Evolutionary conservation across 352 stramenopile species (phyloP).

Genomic region (Phytophthora gonapodyides): DNA sequence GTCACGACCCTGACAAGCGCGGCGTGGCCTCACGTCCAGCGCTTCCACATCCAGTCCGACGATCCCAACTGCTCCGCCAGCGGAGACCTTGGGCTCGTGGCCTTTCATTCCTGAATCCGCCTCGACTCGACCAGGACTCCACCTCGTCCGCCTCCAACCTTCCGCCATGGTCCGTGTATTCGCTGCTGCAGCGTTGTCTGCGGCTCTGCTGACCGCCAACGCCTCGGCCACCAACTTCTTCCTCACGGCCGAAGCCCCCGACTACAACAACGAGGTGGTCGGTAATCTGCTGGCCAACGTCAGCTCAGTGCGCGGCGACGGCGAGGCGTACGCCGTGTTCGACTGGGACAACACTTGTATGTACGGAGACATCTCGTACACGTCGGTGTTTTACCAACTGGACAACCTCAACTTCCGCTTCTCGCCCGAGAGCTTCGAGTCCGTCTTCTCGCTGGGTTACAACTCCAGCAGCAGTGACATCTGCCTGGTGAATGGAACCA

Average conservation of each 20-base stretch:
- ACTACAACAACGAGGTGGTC: constrained; percentile 66
- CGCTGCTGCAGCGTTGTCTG: constrained; percentile 23
- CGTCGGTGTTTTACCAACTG: constrained; percentile 62
- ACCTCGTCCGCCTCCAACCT: neutral
- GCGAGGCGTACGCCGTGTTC: constrained; percentile 59
- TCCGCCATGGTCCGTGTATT: constrained; percentile 30
- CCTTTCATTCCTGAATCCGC: constrained; percentile 27
- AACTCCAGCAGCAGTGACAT: constrained; percentile 49
- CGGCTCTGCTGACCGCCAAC: constrained; percentile 20
- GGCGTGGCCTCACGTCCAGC: constrained; percentile 8
- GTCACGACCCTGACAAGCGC: constrained; percentile 8
- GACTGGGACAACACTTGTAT: constrained; percentile 77
- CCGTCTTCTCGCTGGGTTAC: constrained; percentile 58
- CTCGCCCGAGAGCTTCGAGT: constrained; percentile 42
- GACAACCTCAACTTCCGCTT: constrained; percentile 62
- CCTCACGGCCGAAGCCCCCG: constrained; percentile 51
- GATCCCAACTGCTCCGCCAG: constrained; percentile 8
- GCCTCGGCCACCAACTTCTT: constrained; percentile 31
- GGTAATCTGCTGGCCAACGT: constrained; percentile 45
- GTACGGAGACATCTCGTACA: constrained; percentile 73
- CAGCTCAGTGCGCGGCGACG: constrained; percentile 31
- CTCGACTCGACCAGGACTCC: neutral
- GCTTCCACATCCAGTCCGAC: constrained; percentile 16
- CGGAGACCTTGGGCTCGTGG: neutral
- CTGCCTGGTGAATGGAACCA: constrained; percentile 49